phyloP scores from a whole-genome alignment of 257 asterid genomes.

The Ehretia macrophylla region DNA sequence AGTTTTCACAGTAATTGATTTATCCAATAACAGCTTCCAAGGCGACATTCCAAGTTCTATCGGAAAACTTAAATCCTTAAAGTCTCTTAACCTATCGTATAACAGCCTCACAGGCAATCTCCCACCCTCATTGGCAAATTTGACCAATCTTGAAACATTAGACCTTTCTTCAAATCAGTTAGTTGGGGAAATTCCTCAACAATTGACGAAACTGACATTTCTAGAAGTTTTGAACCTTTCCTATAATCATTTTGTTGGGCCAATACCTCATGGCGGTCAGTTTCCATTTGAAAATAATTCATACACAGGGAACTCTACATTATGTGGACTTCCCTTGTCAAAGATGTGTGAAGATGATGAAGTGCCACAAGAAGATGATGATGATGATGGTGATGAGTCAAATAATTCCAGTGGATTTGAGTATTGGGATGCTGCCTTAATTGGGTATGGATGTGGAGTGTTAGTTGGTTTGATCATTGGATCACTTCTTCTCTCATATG shows the following conservation, averaged over 20 bases:
- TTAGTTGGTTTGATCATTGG: no score
- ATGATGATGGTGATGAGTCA: no score
- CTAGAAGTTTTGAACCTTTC: constrained; percentile 10
- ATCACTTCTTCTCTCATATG: no score
- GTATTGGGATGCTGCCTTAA: no score
- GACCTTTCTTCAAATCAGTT: constrained; percentile 5
- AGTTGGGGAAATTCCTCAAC: constrained; percentile 21
- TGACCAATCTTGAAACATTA: constrained; percentile 17
- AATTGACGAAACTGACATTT: constrained; percentile 14
- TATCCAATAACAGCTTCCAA: no score
- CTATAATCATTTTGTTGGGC: constrained; percentile 11
- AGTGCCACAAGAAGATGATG: no score
- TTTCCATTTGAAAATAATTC: constrained; percentile 11
- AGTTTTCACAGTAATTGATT: no score
- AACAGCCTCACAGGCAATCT: constrained; percentile 13
- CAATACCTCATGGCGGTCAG: constrained; percentile 12
- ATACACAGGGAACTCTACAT: constrained; percentile 7
- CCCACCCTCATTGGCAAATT: constrained; percentile 14
- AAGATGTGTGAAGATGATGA: constrained; percentile 8
- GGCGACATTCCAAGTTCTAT: no score
- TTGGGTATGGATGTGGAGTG: no score
- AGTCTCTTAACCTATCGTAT: no score
- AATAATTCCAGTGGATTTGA: no score
- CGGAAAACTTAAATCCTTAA: no score
- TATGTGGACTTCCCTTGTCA: constrained; percentile 19